Base-by-base conservation (phyloP, 2,329 filamentous ascomycete genomes). In the Phyllosticta citribraziliensis region DNA sequence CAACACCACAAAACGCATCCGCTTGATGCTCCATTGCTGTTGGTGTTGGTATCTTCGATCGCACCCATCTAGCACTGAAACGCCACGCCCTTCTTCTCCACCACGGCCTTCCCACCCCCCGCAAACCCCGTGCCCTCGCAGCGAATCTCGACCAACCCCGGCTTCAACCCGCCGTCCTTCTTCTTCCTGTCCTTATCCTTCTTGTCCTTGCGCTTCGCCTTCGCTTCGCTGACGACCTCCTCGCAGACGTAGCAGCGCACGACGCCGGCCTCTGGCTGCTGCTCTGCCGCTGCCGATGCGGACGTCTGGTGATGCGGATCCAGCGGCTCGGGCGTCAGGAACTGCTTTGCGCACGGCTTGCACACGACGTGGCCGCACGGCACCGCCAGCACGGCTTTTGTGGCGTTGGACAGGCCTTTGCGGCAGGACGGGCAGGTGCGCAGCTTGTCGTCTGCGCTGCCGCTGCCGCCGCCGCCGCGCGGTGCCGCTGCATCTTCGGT, bases 61-160 rank as follows among this genome's bases (percentile, higher is more conserved):
- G 4, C 10, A 5, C 9, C 52, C n/a, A 53, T 47, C 60, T 65
- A 94, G 70, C 89, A 93, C 71, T 95, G 89, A 73, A 96, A 96
- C 0, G 87, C 87, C 19, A 95, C 85, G 0, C 88, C 88, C 3
- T 82, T 77, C 72, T 87, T 94, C 74, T 88, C 88, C 17, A 95
- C 91, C 67, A 89, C 83, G 69, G 88, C 96, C 57, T 84, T 83
- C 2, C 94, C 93, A n/a, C 88, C 87, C 4, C 90, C 88, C 4
- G 93, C 92, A 74, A 96, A 97, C 0, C 93, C 93, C 0, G 93
- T 97, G 0, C 93, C 93, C 67, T 97, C 93, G 40, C 87, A 89
- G 52, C 90, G 97, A 1, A 91, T 96, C 73, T 93, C 89, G 0
- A 88, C 90, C 25, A 92, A 75, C 8, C 85, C 88, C 56, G 60